Evolutionary conservation across 306 rosid genomes (phyloP), one percentile per base, ranked within the genome.

Genomic region (Phaseolus lunatus): DNA sequence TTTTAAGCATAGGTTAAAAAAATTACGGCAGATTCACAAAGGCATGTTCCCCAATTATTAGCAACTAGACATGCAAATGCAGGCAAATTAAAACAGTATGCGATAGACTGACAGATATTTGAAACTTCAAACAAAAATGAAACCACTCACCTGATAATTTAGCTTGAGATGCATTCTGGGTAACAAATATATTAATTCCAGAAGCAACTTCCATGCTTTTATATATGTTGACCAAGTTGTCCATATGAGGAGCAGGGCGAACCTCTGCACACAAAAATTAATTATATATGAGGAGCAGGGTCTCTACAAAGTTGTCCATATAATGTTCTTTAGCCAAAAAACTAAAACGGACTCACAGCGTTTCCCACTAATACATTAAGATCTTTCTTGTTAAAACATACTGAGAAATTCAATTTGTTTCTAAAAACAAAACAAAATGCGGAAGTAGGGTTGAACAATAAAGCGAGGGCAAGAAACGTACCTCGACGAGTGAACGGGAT

Each of bases 181-280:
- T 87, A 80, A 84, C 84, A 78, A 90, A 95, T 59, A 92, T 77
- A 45, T 70, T 89, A 16, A 87, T 37, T 73, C 98, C 99, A 0
- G 97, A 88, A 82, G 91, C 90, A 52, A 73, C 76, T 84, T 92
- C 99, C 99, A 95, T 95, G 83, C 78, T 95, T 75, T 82, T 92
- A 90, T 95, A 95, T 78, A 95, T 88, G 62, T 81, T 73, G n/a
- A 95, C 99, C 88, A 95, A 84, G 72, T 72, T 95, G 73, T 92
- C 97, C 89, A 92, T 92, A 70, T 92, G 97, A 58, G 92, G 97
- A 82, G 90, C 96, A 57, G 96, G 92, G 1, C 97, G 94, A 86
- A 95, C 79, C 93, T 92, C 99, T 93, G 9, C 7, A 33, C 39
- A 33, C n/a, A 33, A 33, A 33, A 33, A 33, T 33, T 2, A 33